A percentile compares a stretch with the other conserved stretches of the same genome.
These are phyloP conservation scores for Dendrostoma leiphaemia DNA, from an alignment of 2,329 filamentous ascomycete species.

Conservation along the genomic window DNA sequence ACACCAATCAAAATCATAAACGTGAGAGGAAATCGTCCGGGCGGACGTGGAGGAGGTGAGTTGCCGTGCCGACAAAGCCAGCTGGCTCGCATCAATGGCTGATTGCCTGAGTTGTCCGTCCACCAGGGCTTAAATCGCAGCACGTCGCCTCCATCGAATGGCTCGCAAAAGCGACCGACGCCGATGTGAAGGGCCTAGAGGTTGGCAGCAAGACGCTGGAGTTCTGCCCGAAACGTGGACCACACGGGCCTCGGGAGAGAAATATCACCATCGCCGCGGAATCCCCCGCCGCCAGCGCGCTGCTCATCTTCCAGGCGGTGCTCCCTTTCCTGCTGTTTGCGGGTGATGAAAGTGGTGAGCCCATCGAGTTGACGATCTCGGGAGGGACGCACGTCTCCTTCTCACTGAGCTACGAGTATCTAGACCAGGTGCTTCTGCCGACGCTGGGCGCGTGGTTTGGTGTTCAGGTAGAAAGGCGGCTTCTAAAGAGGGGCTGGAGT, in stretches of 20 bases:
- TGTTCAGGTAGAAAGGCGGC: constrained; percentile 41
- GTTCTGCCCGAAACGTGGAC: constrained; percentile 41
- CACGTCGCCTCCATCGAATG: constrained; percentile 56
- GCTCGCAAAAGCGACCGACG: constrained; percentile 50
- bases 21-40: constrained; percentile 53
- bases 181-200: constrained; percentile 46
- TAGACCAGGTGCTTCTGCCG: constrained; percentile 60
- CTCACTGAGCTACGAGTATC: constrained; percentile 59
- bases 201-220: constrained; percentile 51
- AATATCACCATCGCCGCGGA: constrained; percentile 48
- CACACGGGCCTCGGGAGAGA: constrained; percentile 38
- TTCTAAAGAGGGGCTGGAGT: constrained; percentile 52
- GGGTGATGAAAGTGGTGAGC: constrained; percentile 38
- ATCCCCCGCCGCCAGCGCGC: constrained; percentile 50
- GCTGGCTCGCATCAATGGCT: not conserved
- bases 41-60: constrained; percentile 31
- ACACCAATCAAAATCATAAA: constrained; percentile 52
- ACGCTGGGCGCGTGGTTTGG: constrained; percentile 49
- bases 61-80: not conserved
- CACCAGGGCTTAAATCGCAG: constrained; percentile 57
- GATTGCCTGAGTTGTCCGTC: not conserved
- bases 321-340: constrained; percentile 59
- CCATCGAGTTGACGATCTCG: constrained; percentile 48
- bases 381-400: constrained; percentile 60
- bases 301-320: constrained; percentile 60